Percentiles rank a stretch among this genome's conserved stretches.
Conservation (phyloP, 768 basidiomycete species). For the Mycena rebaudengoi region DNA sequence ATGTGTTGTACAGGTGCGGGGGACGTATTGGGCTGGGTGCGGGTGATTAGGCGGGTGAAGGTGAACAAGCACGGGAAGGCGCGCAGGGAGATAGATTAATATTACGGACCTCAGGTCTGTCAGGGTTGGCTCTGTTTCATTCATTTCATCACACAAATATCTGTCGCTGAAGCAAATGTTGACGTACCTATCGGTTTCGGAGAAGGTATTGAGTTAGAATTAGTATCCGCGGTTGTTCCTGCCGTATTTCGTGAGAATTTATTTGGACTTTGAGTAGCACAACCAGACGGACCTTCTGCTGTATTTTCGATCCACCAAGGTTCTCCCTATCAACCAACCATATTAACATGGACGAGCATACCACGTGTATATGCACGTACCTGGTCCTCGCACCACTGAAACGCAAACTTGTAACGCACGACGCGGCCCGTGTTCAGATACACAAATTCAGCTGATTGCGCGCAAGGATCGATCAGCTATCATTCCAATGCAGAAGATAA, state of each 20-base stretch:
- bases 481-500: too few relatives aligned
- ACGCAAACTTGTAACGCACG: conserved; percentile 84
- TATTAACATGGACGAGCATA: background rate
- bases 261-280: too few relatives aligned
- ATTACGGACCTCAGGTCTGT: background rate
- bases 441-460: conserved; percentile 77
- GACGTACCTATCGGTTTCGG: background rate
- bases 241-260: too few relatives aligned
- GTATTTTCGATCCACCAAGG: conserved; percentile 53
- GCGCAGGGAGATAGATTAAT: background rate
- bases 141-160: background rate
- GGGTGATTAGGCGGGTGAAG: background rate
- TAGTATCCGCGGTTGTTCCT: background rate
- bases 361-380: conserved; percentile 34
- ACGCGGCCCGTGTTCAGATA: conserved; percentile 56
- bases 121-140: background rate
- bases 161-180: too few relatives aligned
- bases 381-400: conserved; percentile 84
- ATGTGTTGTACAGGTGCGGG: conserved; percentile 38
- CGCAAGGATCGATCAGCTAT: too few relatives aligned
- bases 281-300: background rate
- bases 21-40: conserved; percentile 28
- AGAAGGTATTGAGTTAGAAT: too few relatives aligned
- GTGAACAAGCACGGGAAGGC: too few relatives aligned
- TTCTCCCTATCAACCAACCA: conserved; percentile 40